Evolutionary conservation across 495 filamentous ascomycete genomes (phyloP), one percentile per base, ranked within the genome.

Genomic region (Saxophila tyrrhenica): DNA sequence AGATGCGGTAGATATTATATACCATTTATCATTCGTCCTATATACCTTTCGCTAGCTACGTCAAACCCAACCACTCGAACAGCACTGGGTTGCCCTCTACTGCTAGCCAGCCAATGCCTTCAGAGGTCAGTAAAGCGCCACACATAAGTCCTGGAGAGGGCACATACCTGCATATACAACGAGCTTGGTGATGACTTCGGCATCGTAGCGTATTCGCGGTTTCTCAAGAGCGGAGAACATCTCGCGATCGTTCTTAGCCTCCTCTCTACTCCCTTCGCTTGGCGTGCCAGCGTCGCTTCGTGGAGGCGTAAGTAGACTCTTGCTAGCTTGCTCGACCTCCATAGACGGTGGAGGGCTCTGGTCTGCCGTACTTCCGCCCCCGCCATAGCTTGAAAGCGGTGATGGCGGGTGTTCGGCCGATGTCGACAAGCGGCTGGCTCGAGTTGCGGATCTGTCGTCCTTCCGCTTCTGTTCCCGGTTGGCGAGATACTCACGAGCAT

Each of bases 401-500:
- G 29, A 35, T 7, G 29, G 29, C 29, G 29, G 29, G 29, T 35
- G 29, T 35, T 35, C 29, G 7, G 29, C 29, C 7, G 29, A 5
- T 13, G 13, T 13, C 7, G 29, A 35, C 29, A 35, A 13, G 5
- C 29, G 29, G 29, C 29, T 35, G 5, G 29, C 13, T 35, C 29
- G 29, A 35, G 29, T 23, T 11, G 64, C 63, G 15, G 56, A 60
- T 64, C 82, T 71, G 60, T 86, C 95, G 65, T 95, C 86, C 39
- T 86, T 74, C 59, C 89, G 75, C 58, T 78, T 78, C 61, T 87
- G 81, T 65, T 94, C 87, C 1, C 90, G 80, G 62, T 91, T 95
- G n/a, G 92, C 92, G 20, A 97, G 71, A 17, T 87, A 89, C 70
- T 98, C 92, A 64, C 95, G 95, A 7, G 90, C 92, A 67, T 98